These are phyloP conservation scores for Termitomyces sp. DNA, from an alignment of 768 basidiomycete species.

Conservation along the genomic window DNA sequence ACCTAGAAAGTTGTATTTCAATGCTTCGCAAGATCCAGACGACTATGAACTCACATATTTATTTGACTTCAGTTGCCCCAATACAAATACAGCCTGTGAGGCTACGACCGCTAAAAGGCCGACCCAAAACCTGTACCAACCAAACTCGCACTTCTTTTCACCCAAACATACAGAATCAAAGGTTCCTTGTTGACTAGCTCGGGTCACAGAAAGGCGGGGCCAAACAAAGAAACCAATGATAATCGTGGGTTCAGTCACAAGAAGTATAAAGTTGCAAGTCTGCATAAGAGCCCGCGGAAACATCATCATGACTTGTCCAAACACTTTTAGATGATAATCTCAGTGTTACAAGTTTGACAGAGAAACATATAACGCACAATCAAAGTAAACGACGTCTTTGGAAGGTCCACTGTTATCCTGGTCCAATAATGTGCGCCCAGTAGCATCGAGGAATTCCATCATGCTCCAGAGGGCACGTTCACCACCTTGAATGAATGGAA, in stretches of 20 bases:
- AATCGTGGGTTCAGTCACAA: slow-evolving; percentile 59
- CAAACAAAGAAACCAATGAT: slow-evolving; percentile 32
- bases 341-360: not conserved
- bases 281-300: slow-evolving; percentile 48
- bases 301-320: slow-evolving; percentile 47
- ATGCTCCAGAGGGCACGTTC: slow-evolving; percentile 64
- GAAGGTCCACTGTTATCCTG: slow-evolving; percentile 23
- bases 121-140: slow-evolving; percentile 60
- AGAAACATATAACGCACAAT: slow-evolving; percentile 41
- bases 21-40: not conserved
- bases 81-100: slow-evolving; percentile 42
- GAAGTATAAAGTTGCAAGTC: slow-evolving; percentile 50
- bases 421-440: slow-evolving; percentile 51
- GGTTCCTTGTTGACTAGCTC: slow-evolving; percentile 4
- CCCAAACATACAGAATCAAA: not conserved
- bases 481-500: slow-evolving; percentile 51
- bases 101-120: slow-evolving; percentile 40
- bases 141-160: slow-evolving; percentile 5
- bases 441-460: slow-evolving; percentile 60
- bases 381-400: slow-evolving; percentile 57
- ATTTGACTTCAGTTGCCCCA: slow-evolving; percentile 48
- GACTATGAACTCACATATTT: slow-evolving; percentile 48
- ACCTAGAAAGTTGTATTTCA: slow-evolving; percentile 33
- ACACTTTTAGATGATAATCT: slow-evolving; percentile 37
- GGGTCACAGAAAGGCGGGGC: slow-evolving; percentile 13